Conservation (phyloP, 306 rosid genomes). For the Lathyrus tuberosus region DNA sequence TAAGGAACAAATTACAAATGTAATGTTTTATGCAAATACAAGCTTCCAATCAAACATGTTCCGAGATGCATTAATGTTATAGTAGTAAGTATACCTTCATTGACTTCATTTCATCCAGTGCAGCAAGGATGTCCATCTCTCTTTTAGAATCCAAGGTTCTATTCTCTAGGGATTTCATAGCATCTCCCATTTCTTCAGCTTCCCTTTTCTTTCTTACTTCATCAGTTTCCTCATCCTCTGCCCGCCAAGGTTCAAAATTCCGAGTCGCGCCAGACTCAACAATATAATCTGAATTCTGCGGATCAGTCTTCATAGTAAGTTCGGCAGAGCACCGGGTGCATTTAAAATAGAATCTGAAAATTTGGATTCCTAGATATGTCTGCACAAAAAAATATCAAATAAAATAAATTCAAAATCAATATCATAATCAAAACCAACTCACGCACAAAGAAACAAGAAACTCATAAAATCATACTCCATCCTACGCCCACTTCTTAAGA, state of each 20-base stretch:
- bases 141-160: constrained; percentile 87
- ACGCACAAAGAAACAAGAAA: constrained; percentile 22
- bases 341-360: constrained; percentile 85
- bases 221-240: constrained; percentile 73
- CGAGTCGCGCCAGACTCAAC: constrained; percentile 79
- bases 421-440: constrained; percentile 25
- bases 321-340: constrained; percentile 89
- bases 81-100: constrained; percentile 67
- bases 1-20: background rate
- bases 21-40: background rate
- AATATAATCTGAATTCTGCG: constrained; percentile 83
- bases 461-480: background rate
- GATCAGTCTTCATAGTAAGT: constrained; percentile 85
- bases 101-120: constrained; percentile 97
- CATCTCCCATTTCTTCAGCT: constrained; percentile 85
- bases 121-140: constrained; percentile 76
- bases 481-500: background rate
- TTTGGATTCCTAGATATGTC: constrained; percentile 88
- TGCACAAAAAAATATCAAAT: constrained; percentile 42
- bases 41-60: background rate
- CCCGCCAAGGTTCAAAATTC: constrained; percentile 73
- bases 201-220: constrained; percentile 56
- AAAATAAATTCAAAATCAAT: background rate
- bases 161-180: constrained; percentile 85
- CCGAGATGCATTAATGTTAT: background rate